Evolutionary conservation across 202 grass and related monocot species (phyloP), one percentile per base, ranked within the genome.

Genomic region (Carex arenaria): DNA sequence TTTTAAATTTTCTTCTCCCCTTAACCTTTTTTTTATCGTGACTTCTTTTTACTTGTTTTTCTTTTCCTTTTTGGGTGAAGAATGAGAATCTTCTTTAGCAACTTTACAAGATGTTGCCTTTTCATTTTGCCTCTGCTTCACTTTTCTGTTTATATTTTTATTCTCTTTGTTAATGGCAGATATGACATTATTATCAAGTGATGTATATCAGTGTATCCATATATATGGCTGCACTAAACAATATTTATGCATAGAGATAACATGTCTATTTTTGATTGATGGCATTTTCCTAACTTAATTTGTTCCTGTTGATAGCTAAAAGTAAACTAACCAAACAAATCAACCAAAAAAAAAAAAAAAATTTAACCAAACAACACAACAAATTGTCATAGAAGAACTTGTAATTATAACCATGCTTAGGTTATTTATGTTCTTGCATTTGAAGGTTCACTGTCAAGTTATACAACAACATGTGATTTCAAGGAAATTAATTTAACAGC

Each of bases 141-240:
- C 85, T 86, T 94, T 89, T 70, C 6, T 60, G 83, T 83, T 88
- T 87, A 79, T 83, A 57, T 64, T 84, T 78, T 47, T 89, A 82
- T 56, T 66, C 54, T 83, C 79, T 87, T 72, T 78, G 76, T n/a
- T 85, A 75, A 80, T 87, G 92, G 78, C 70, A 87, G 89, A 92
- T 87, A 86, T 87, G 81, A 79, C 72, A 87, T 86, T 87, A 84
- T 85, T 87, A 84, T 85, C 82, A 89, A 91, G 85, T 84, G 74
- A 89, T 38, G 88, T 89, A 90, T 86, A 80, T 63, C 3, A 80
- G 80, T 90, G 82, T 90, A 45, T 28, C 17, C 63, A 64, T 80
- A 43, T 81, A 64, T 80, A 43, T 81, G 32, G 13, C 26, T 64
- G 14, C 78, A 82, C 64, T 87, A 81, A 78, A 38, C 62, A 64